These are phyloP conservation scores for Rhodamnia rubescens DNA, from an alignment of 345 rosid genomes.

Conservation along the genomic window DNA sequence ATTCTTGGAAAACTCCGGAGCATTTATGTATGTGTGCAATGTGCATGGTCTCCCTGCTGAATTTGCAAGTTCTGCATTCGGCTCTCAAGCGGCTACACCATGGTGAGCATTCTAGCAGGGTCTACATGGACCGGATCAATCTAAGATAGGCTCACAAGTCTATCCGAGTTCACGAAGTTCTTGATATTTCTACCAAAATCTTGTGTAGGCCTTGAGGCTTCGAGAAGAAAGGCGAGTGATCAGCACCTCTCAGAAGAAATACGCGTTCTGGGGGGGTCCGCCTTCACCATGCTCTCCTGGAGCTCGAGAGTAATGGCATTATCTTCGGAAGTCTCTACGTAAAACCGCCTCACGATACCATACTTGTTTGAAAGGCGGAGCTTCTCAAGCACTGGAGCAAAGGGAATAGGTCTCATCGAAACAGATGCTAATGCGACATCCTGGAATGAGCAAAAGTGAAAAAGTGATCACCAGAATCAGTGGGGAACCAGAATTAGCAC, in stretches of 20 bases:
- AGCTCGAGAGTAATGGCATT: slow-evolving; percentile 61
- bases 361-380: slow-evolving; percentile 65
- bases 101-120: background rate
- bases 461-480: background rate
- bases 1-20: background rate
- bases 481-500: background rate
- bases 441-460: slow-evolving; percentile 19
- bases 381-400: slow-evolving; percentile 89
- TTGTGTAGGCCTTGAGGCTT: slow-evolving; percentile 96
- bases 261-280: slow-evolving; percentile 72
- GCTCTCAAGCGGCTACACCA: background rate
- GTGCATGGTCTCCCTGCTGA: background rate
- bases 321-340: slow-evolving; percentile 65
- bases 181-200: slow-evolving; percentile 74
- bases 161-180: slow-evolving; percentile 19
- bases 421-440: slow-evolving; percentile 92
- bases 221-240: slow-evolving; percentile 98
- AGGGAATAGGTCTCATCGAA: slow-evolving; percentile 88
- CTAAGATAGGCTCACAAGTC: background rate
- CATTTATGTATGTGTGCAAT: background rate
- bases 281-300: slow-evolving; percentile 69
- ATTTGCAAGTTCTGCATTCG: background rate
- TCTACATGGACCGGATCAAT: background rate
- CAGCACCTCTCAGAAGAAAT: slow-evolving; percentile 76
- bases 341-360: slow-evolving; percentile 79